A percentile compares a stretch with the other conserved stretches of the same genome.
Conservation (phyloP, 176 grass and related monocot species). For the Aegilops speltoides region DNA sequence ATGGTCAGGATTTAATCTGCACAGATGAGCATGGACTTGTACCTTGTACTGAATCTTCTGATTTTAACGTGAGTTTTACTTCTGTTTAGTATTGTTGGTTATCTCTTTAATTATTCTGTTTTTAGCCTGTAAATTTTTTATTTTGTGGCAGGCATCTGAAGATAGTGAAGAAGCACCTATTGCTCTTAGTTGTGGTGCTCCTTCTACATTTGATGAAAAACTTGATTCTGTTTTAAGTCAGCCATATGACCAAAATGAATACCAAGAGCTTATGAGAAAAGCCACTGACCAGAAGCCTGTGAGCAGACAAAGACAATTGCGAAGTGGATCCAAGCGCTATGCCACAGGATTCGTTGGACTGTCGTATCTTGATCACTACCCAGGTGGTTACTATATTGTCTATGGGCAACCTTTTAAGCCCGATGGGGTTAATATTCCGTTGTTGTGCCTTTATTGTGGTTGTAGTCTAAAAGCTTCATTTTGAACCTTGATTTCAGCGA, state of each 20-base stretch:
- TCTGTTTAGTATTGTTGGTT: not conserved
- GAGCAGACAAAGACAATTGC: slow-evolving; percentile 48
- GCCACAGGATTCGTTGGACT: slow-evolving; percentile 32
- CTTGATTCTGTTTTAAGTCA: slow-evolving; percentile 41
- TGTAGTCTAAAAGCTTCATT: not conserved
- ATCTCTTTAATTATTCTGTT: slow-evolving; percentile 11
- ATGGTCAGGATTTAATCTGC: slow-evolving; percentile 21
- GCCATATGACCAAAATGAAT: slow-evolving; percentile 60
- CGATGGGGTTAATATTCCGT: not conserved
- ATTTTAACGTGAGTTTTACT: slow-evolving; percentile 22
- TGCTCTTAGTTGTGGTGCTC: slow-evolving; percentile 24
- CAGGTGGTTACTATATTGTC: slow-evolving; percentile 25
- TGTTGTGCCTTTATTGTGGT: not conserved
- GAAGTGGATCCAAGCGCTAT: slow-evolving; percentile 54
- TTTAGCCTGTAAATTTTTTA: not conserved
- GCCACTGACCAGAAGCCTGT: slow-evolving; percentile 52
- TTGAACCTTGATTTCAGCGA: not conserved
- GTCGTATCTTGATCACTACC: slow-evolving; percentile 70
- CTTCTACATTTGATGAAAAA: slow-evolving; percentile 66
- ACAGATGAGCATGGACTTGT: not conserved
- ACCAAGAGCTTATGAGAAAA: slow-evolving; percentile 58
- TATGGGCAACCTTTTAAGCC: not conserved
- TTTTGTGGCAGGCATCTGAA: slow-evolving; percentile 20
- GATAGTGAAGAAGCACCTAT: slow-evolving; percentile 21
- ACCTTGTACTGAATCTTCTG: slow-evolving; percentile 22